phyloP scores from a whole-genome alignment of 2,329 filamentous ascomycete genomes.

The Zymoseptoria tritici region DNA sequence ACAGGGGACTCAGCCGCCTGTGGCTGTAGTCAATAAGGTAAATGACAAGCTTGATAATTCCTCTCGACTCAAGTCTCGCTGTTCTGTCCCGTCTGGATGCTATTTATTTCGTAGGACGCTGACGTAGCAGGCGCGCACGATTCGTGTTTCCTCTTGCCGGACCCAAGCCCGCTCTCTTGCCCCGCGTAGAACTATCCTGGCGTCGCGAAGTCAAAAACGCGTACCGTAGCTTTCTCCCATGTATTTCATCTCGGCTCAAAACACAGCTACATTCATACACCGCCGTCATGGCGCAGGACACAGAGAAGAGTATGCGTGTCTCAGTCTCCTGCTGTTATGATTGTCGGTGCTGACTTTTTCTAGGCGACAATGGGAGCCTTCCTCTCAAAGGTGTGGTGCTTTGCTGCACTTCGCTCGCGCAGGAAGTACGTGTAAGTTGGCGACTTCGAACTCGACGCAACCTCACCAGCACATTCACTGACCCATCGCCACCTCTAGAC shows the following conservation, averaged over 20 bases:
- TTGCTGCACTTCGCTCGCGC: constrained; percentile 28
- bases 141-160: not conserved
- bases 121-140: not conserved
- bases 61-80: too few relatives aligned
- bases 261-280: not conserved
- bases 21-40: too few relatives aligned
- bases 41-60: too few relatives aligned
- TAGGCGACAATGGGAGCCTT: not conserved
- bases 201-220: not conserved
- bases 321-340: not conserved
- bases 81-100: too few relatives aligned
- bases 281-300: constrained; percentile 4
- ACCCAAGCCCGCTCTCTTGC: not conserved
- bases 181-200: not conserved
- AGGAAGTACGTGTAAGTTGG: constrained; percentile 28
- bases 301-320: constrained; percentile 1
- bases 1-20: too few relatives aligned
- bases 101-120: not conserved
- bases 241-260: not conserved
- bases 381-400: constrained; percentile 25
- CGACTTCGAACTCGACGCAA: not conserved
- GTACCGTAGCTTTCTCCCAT: not conserved
- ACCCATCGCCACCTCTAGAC: constrained; percentile 16
- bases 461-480: constrained; percentile 3
- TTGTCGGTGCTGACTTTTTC: not conserved